Percentiles rank a stretch among this genome's conserved stretches.
phyloP scores from a whole-genome alignment of 2,329 filamentous ascomycete genomes.

The Colletotrichum euphorbiae region DNA sequence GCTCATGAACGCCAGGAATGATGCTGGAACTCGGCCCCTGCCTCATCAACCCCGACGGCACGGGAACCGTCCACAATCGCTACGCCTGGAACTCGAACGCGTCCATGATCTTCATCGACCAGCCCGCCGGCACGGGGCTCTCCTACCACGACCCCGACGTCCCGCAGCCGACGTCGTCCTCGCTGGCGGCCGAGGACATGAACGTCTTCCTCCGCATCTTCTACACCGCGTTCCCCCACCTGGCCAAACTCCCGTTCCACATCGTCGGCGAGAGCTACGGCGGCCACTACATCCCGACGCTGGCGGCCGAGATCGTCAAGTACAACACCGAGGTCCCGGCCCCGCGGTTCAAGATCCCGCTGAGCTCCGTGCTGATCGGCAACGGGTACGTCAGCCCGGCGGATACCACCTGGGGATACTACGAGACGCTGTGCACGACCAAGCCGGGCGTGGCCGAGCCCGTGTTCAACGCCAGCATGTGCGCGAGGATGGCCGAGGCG shows the following conservation, averaged over 20 bases:
- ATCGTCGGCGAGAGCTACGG: slow-evolving; percentile 63
- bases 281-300: slow-evolving; percentile 60
- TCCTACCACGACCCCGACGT: slow-evolving; percentile 53
- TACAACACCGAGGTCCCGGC: slow-evolving; percentile 56
- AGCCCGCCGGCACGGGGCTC: slow-evolving; percentile 70
- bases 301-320: slow-evolving; percentile 56
- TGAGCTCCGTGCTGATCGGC: slow-evolving; percentile 58
- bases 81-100: slow-evolving; percentile 42
- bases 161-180: slow-evolving; percentile 51
- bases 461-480: slow-evolving; percentile 40
- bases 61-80: slow-evolving; percentile 36
- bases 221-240: slow-evolving; percentile 56
- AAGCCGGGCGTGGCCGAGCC: slow-evolving; percentile 40
- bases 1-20: slow-evolving; percentile 15
- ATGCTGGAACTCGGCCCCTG: slow-evolving; percentile 41
- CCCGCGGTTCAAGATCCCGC: slow-evolving; percentile 52
- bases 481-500: slow-evolving; percentile 49
- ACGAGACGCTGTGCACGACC: slow-evolving; percentile 41
- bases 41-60: slow-evolving; percentile 33
- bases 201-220: slow-evolving; percentile 62
- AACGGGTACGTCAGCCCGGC: slow-evolving; percentile 54
- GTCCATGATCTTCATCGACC: slow-evolving; percentile 57
- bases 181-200: slow-evolving; percentile 59
- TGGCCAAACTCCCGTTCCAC: slow-evolving; percentile 53
- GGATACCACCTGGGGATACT: slow-evolving; percentile 41